Conservation (phyloP, 768 basidiomycete species). For the Serendipita indica region DNA sequence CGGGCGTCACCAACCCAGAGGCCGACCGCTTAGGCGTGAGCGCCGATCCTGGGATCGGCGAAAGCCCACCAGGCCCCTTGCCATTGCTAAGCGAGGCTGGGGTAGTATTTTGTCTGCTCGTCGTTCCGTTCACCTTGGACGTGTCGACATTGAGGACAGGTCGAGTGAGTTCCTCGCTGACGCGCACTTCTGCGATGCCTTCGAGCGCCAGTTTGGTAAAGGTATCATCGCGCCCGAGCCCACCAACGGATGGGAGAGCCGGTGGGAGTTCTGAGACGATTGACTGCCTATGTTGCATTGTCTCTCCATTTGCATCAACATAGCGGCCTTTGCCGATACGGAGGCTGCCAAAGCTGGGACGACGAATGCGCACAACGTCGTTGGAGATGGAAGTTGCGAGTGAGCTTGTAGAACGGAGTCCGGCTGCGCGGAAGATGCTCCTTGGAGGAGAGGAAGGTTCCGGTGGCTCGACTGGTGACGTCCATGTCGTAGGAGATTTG, state of each 20-base stretch:
- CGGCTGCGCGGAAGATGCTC: neutral
- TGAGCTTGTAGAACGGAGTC: slow-evolving; percentile 2
- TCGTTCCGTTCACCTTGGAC: neutral
- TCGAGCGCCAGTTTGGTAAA: slow-evolving; percentile 4
- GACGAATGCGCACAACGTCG: slow-evolving; percentile 4
- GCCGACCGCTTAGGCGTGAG: neutral
- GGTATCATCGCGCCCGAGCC: neutral
- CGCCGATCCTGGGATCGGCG: neutral
- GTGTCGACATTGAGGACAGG: neutral
- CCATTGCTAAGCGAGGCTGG: neutral
- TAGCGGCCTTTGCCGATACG: slow-evolving; percentile 5
- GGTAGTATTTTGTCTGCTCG: neutral
- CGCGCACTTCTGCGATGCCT: slow-evolving; percentile 6
- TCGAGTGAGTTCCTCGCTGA: neutral
- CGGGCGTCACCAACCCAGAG: neutral
- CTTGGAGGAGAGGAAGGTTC: neutral
- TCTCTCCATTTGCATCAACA: neutral
- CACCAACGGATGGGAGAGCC: slow-evolving; percentile 3
- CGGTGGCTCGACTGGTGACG: neutral
- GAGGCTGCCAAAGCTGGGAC: slow-evolving; percentile 7
- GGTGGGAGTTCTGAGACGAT: neutral
- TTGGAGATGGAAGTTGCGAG: slow-evolving; percentile 5
- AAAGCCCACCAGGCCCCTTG: neutral
- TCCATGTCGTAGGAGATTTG: neutral
- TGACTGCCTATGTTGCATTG: neutral